Evolutionary conservation across 2,329 filamentous ascomycete species (phyloP).

Genomic region (Pseudocercospora fuligena): DNA sequence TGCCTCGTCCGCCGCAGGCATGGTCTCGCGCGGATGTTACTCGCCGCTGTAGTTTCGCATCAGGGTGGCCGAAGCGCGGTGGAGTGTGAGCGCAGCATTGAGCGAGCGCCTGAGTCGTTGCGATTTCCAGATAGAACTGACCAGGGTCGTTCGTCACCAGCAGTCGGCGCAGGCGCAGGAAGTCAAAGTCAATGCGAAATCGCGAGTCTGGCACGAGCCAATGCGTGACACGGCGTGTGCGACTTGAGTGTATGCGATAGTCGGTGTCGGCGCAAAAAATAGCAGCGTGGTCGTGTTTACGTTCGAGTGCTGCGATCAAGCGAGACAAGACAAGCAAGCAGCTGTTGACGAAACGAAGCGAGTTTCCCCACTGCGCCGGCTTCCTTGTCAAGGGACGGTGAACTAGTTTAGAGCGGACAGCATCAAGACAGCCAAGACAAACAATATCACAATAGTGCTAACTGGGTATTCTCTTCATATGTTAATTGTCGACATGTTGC

Average conservation of each 20-base stretch:
- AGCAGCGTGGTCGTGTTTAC: background rate
- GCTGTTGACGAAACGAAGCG: background rate
- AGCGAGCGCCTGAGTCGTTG: background rate
- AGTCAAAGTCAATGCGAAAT: background rate
- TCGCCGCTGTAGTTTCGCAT: conserved; percentile 6
- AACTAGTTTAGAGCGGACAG: background rate
- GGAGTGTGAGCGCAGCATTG: conserved; percentile 15
- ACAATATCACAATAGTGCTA: background rate
- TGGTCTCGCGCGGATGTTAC: conserved; percentile 14
- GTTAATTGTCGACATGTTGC: background rate
- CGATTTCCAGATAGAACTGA: background rate
- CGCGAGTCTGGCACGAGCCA: conserved; percentile 1
- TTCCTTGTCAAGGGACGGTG: background rate
- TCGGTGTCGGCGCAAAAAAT: background rate
- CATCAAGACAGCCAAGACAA: background rate
- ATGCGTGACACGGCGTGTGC: background rate
- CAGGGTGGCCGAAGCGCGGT: conserved; percentile 15
- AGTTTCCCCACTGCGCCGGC: background rate
- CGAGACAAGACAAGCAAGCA: background rate
- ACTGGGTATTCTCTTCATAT: background rate
- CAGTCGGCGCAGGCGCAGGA: background rate
- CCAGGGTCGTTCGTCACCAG: background rate
- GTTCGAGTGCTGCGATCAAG: background rate
- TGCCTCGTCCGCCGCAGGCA: conserved; percentile 26
- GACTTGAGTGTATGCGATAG: background rate